Conservation (phyloP, 306 rosid species). For the Fragaria ananassa region DNA sequence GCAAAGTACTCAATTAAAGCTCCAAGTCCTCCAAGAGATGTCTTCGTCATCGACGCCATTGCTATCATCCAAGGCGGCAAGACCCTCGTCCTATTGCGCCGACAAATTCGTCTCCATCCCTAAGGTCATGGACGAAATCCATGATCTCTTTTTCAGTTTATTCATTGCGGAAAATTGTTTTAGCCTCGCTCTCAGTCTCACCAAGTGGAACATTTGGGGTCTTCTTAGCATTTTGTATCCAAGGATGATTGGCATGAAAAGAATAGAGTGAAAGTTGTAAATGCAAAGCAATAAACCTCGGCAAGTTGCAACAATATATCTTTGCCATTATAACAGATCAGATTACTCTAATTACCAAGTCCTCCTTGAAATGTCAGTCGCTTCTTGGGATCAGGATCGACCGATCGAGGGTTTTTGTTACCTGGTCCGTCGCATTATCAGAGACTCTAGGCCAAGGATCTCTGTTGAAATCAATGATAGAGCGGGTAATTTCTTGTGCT, state of each 20-base stretch:
- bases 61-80: too few species aligned
- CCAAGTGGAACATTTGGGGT: conserved; percentile 62
- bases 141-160: conserved; percentile 49
- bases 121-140: too few species aligned
- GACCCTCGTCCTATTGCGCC: too few species aligned
- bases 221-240: conserved; percentile 56
- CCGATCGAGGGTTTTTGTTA: conserved; percentile 43
- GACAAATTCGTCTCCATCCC: too few species aligned
- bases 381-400: conserved; percentile 30
- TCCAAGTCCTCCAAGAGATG: too few species aligned
- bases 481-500: conserved; percentile 54
- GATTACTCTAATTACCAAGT: conserved; percentile 31
- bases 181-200: conserved; percentile 58
- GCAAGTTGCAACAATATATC: neutral
- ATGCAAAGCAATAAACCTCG: neutral
- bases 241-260: conserved; percentile 42
- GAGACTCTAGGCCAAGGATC: conserved; percentile 58
- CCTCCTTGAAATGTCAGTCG: conserved; percentile 50
- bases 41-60: too few species aligned
- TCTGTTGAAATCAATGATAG: conserved; percentile 48
- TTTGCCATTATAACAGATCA: neutral
- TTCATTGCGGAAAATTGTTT: conserved; percentile 60
- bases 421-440: conserved; percentile 47
- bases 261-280: neutral
- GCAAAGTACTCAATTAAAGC: too few species aligned